Conservation (phyloP, 2,329 filamentous ascomycete genomes). For the Sporothrix protearum region DNA sequence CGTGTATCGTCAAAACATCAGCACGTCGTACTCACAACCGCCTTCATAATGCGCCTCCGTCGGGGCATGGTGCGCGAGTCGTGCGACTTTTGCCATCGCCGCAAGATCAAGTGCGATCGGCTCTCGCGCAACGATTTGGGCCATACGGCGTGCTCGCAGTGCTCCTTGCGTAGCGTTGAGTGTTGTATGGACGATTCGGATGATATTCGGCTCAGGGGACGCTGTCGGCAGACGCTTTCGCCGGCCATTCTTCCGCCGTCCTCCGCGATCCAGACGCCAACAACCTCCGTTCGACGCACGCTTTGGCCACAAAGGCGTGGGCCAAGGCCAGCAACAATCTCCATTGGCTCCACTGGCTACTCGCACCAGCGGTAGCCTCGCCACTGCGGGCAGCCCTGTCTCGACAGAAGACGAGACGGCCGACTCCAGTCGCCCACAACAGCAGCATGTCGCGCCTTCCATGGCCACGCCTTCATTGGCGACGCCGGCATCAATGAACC, state of each 20-base stretch:
- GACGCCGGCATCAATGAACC: not conserved
- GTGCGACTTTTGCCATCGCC: slow-evolving; percentile 27
- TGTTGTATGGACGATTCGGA: slow-evolving; percentile 28
- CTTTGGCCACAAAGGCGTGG: not conserved
- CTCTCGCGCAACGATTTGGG: slow-evolving; percentile 27
- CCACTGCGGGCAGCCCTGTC: not conserved
- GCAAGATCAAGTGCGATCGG: slow-evolving; percentile 33
- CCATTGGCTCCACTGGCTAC: not conserved
- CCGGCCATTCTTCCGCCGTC: not conserved
- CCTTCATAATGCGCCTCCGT: slow-evolving; percentile 20
- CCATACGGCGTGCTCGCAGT: slow-evolving; percentile 29
- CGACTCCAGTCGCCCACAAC: not conserved
- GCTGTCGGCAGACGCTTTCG: not conserved
- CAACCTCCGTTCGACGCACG: slow-evolving; percentile 10
- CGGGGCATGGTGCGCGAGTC: slow-evolving; percentile 26
- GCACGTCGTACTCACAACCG: too few relatives aligned
- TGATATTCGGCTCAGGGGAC: slow-evolving; percentile 28
- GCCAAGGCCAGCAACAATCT: not conserved
- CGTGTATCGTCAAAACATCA: too few relatives aligned
- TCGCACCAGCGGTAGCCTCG: not conserved
- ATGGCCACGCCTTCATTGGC: not conserved
- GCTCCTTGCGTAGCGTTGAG: slow-evolving; percentile 27
- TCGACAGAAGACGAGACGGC: not conserved
- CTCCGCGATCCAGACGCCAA: not conserved
- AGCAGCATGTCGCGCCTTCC: not conserved